Evolutionary conservation across 805 yeast genomes (phyloP), one percentile per base, ranked within the genome.

Genomic region (Zygotorulaspora chibaensis): DNA sequence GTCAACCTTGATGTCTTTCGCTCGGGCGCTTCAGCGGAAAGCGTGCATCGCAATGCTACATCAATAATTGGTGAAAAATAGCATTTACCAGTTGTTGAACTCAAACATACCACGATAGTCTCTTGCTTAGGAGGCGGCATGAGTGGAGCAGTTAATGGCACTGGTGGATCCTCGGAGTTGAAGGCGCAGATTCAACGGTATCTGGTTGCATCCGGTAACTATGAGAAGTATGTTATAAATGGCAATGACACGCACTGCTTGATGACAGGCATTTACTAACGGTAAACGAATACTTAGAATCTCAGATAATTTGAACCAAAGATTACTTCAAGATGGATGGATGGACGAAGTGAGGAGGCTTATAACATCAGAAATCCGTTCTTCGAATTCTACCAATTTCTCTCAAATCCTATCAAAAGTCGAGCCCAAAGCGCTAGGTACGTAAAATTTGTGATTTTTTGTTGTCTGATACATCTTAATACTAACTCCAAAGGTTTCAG

Each of bases 321-420:
- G 77, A 57, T 73, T 90, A 9, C 75, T 80, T 42, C 84, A 85
- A 58, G 75, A 83, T 1, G 96, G 96, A 5, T 90, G 97, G 97
- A 80, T 79, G 49, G 95, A 87, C 55, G 74, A 82, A 44, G 81
- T 90, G 23, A 73, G 79, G 38, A 75, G 74, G 33, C 54, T 84
- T 35, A 84, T 95, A 50, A 48, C 76, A 66, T 62, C 75, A 75
- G 58, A 48, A 64, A 56, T 51, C 33, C 47, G 68, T 25, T 55
- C 62, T n/a, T 69, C 70, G 18, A 72, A 69, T 31, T 62, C 65
- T 9, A 71, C 77, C 10, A 81, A 72, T 52, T 82, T 82, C 50
- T 77, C 76, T 3, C 71, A 71, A 31, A 61, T 87, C 11, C 68
- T 77, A 36, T 57, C 73, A 10, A 67, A 70, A 26, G 61, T 87